Base-by-base conservation (phyloP, 108 stramenopile genomes). In the Cyclotella atomus region DNA sequence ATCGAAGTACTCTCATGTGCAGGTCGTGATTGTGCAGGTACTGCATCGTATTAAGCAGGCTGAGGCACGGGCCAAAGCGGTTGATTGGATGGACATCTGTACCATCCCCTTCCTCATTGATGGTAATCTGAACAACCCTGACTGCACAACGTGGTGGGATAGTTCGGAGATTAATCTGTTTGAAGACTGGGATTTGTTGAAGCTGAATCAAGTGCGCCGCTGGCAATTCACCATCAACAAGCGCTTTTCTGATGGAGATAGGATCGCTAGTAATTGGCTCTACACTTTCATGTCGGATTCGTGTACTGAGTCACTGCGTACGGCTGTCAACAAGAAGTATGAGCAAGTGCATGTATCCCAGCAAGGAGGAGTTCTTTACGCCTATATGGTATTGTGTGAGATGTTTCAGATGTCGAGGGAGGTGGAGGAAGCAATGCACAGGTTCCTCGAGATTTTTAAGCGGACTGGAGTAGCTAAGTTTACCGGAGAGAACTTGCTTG, bases 281-380 rank as follows among this genome's bases (percentile, higher is more conserved):
- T 4, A 49, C 4, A 17, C 4, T 12, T 49, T 49, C 17, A 6
- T 55, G 3, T 55, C 24, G 7, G 16, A 25, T 29, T 55, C 54
- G 8, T 36, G 20, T 3, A 60, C 59, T 2, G 32, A 36, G 17
- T 34, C 59, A 36, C 59, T 60, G 34, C 12, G 34, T 8, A 60
- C 33, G 14, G 59, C 59, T 36, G 34, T 36, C 23, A 7, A 12
- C 20, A 60, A 60, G 59, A 60, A 36, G n/a, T 60, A 36, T 36
- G n/a, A 60, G 14, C 10, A 60, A 34, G 3, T 60, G 2, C 59
- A 6, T 15, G 16, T 20, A 2, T 19, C 34, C 5, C 35, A 38
- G 7, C 32, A 38, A 3, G 59, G 59, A 5, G 35, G 59, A 4
- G 34, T 36, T 10, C n/a, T 4, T 38, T 60, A 60, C 34, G n/a